Base-by-base conservation (phyloP, 2,329 filamentous ascomycete species). In the Colletotrichum tanaceti region DNA sequence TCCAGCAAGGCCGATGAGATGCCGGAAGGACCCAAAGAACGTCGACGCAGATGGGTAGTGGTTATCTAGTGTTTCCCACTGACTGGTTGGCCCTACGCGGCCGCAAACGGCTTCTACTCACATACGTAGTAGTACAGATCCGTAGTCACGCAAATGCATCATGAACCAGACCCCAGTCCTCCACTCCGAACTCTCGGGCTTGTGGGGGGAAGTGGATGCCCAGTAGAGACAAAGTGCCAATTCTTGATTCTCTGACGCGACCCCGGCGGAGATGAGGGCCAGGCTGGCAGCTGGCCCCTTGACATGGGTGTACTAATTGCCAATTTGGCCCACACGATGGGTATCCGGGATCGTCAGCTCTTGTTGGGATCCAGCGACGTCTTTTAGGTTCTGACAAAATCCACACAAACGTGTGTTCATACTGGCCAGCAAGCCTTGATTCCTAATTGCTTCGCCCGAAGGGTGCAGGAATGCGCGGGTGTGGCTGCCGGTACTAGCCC, bases 341-440 rank as follows among this genome's bases (percentile, higher is more conserved):
- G 41, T 47, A 38, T 38, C 39, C 41, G 41, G 39, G 32, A 11
- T 20, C 41, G 46, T 57, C 38, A 22, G 43, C 6, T 58, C 32
- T 58, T 35, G 32, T 38, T 20, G 32, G 59, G 63, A 57, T 67
- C 49, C 41, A 59, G 46, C 47, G 16, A 58, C 32, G 13, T 41
- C 46, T 58, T 68, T 68, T 64, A 58, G 38, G 65, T 68, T 68
- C 65, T 68, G 53, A 68, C 65, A 41, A 54, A 64, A 32, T 18
- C 39, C 41, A 58, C 39, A 52, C n/a, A 43, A 20, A 28, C 13
- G 32, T 24, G 53, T 14, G 13, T 41, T 18, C 41, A 20, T 41
- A 41, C 20, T 63, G 41, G 50, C 32, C 16, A n/a, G 43, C 50
- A 50, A 66, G 58, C n/a, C 58, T 22, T 24, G 16, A 22, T 50